Base-by-base conservation (phyloP, 345 rosid genomes). In the Syzygium grande region DNA sequence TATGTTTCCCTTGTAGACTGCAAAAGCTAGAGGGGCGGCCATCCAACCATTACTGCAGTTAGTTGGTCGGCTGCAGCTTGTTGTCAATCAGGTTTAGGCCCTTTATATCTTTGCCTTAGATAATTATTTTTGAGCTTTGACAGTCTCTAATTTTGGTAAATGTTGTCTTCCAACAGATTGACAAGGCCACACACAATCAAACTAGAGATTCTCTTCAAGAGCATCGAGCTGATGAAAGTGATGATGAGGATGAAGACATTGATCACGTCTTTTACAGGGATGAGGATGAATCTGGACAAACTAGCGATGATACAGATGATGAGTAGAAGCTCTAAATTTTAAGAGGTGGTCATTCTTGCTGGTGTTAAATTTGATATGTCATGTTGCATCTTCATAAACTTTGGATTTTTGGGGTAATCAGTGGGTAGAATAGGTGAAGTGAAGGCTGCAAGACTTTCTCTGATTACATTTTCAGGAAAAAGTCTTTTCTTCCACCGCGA, bases 1-100 rank as follows among this genome's bases (percentile, higher is more conserved):
- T 16, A 73, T 86, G 84, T 87, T 90, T 52, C 85, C 91, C 65
- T 89, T 87, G 53, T 90, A 96, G 99, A 93, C 91, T 65, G 90
- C 94, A 51, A 93, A 90, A 89, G 90, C 93, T 86, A 94, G 97
- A 90, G 95, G 92, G 88, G 89, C 52, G 22, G 93, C 95, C 88
- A 78, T 94, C 93, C 95, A 92, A 91, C 93, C 95, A 88, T 92
- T 96, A 88, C 89, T 97, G 86, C 97, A 94, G 87, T 90, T 96
- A 87, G 92, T 98, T 30, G 99, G 99, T 30, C 97, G 99, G 85
- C 91, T 96, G 87, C 96, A 95, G 88, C 97, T 98, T 87, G 91
- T 94, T 86, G 94, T 91, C 43, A 94, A 97, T 49, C 98, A 95
- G 99, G 99, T 98, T 84, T 55, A 53, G 52, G 17, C 89, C 49